These are phyloP conservation scores for Jackrogersella multiformis DNA, from an alignment of 495 filamentous ascomycete species.

Conservation along the genomic window DNA sequence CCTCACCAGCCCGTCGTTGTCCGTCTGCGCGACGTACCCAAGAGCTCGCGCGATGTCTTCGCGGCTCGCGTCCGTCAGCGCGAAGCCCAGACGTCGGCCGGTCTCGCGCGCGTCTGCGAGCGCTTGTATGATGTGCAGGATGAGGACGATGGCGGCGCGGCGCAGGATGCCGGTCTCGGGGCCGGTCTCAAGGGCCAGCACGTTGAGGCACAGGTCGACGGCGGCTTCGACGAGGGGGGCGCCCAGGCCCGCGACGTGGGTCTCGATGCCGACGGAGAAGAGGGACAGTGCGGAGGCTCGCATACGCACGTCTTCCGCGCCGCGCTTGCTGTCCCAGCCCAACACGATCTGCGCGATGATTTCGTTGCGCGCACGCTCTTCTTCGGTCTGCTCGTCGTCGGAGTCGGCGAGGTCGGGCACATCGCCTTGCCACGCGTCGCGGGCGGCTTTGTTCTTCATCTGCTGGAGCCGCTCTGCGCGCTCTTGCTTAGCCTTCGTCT, in stretches of 20 bases:
- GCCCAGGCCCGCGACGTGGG: constrained; percentile 69
- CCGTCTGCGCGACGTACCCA: constrained; percentile 70
- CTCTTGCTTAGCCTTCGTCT: constrained; percentile 60
- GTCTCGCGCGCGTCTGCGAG: constrained; percentile 66
- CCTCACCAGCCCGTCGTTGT: constrained; percentile 76
- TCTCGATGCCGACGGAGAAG: constrained; percentile 71
- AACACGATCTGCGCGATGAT: constrained; percentile 71
- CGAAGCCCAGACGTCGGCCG: constrained; percentile 65
- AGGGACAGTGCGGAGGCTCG: constrained; percentile 82
- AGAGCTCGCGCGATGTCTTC: constrained; percentile 71
- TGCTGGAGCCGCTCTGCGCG: constrained; percentile 57
- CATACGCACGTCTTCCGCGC: constrained; percentile 78
- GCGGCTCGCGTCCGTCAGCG: constrained; percentile 68
- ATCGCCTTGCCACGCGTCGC: constrained; percentile 64
- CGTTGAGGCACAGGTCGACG: constrained; percentile 72
- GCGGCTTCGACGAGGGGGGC: constrained; percentile 62
- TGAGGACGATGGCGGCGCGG: constrained; percentile 73
- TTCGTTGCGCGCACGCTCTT: constrained; percentile 60
- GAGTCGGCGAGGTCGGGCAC: constrained; percentile 59
- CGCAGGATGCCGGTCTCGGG: constrained; percentile 75
- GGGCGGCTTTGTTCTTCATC: constrained; percentile 59
- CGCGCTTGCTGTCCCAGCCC: constrained; percentile 76
- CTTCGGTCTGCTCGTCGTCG: constrained; percentile 56
- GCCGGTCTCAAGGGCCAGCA: constrained; percentile 71
- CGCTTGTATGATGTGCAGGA: constrained; percentile 72